Evolutionary conservation across 352 stramenopile genomes (phyloP).

Genomic region (Globisporangium iwayamae): DNA sequence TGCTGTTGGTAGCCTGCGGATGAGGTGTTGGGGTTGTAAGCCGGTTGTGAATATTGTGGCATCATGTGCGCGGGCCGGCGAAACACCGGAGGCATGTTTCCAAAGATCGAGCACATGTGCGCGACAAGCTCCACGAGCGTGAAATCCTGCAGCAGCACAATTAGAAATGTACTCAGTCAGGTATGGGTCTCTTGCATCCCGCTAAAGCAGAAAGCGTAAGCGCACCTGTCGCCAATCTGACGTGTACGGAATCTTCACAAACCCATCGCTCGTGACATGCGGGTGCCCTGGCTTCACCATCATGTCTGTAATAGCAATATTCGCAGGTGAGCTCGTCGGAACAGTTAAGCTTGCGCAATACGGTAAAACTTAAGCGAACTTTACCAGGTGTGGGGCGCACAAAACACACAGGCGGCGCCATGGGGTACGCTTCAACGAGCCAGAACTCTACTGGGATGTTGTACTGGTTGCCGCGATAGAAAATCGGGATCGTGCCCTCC

Average conservation of each 20-base stretch:
- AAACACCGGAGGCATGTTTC: constrained; percentile 83
- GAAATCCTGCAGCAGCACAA: constrained; percentile 42
- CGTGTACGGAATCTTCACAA: constrained; percentile 85
- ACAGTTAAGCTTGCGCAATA: not conserved
- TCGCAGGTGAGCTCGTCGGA: not conserved
- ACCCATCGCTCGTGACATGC: constrained; percentile 84
- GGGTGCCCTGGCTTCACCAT: constrained; percentile 84
- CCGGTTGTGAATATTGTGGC: constrained; percentile 29
- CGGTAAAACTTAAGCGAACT: not conserved
- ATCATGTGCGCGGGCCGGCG: constrained; percentile 49
- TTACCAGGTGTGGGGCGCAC: constrained; percentile 74
- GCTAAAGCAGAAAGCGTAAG: not conserved
- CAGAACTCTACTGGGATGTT: constrained; percentile 90
- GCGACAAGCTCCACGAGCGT: constrained; percentile 82
- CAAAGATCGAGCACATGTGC: constrained; percentile 89
- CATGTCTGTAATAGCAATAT: constrained; percentile 45
- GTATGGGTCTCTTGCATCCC: not conserved
- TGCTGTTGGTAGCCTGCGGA: constrained; percentile 19
- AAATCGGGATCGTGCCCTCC: constrained; percentile 89
- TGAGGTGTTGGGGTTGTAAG: constrained; percentile 27
- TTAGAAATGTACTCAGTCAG: constrained; percentile 1
- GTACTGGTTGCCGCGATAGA: constrained; percentile 87
- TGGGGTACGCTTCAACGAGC: constrained; percentile 83
- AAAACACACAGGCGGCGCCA: constrained; percentile 80
- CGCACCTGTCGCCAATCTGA: constrained; percentile 65